Conservation (phyloP, 345 rosid genomes). For the Salix purpurea region DNA sequence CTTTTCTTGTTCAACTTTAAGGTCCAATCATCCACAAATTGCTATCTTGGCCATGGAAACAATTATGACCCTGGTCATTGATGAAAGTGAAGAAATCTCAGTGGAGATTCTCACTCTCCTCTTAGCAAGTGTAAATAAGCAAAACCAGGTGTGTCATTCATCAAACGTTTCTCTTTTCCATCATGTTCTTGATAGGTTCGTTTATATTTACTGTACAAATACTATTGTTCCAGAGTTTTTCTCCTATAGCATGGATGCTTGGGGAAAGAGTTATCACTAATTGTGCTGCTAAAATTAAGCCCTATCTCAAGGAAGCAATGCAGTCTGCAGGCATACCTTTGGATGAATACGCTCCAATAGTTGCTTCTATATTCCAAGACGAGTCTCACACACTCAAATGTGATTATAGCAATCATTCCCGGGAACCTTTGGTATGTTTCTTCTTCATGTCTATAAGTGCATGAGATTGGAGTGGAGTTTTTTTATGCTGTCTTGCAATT, state of each 20-base stretch:
- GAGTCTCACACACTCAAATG: slow-evolving; percentile 18
- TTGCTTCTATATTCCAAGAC: slow-evolving; percentile 46
- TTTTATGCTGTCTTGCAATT: not conserved
- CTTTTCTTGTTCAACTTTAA: slow-evolving; percentile 24
- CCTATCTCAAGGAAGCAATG: slow-evolving; percentile 49
- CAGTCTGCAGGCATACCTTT: slow-evolving; percentile 35
- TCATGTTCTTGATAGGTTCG: not conserved
- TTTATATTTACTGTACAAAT: slow-evolving; percentile 4
- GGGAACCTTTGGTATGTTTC: slow-evolving; percentile 45
- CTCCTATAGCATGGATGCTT: slow-evolving; percentile 48
- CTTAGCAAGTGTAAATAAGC: slow-evolving; percentile 57
- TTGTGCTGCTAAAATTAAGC: slow-evolving; percentile 56
- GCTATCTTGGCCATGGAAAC: slow-evolving; percentile 60
- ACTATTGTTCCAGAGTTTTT: slow-evolving; percentile 36
- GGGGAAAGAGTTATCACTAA: slow-evolving; percentile 53
- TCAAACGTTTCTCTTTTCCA: not conserved
- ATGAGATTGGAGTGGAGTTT: not conserved
- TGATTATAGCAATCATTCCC: slow-evolving; percentile 21
- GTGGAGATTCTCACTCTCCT: slow-evolving; percentile 50
- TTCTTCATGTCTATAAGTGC: slow-evolving; percentile 6
- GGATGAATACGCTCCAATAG: slow-evolving; percentile 54
- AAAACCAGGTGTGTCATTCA: slow-evolving; percentile 50
- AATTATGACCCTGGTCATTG: slow-evolving; percentile 61
- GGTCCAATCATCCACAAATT: slow-evolving; percentile 50
- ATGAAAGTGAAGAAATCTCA: slow-evolving; percentile 63